phyloP scores from a whole-genome alignment of 106 monocot genomes.

The Phalaenopsis aphrodite region DNA sequence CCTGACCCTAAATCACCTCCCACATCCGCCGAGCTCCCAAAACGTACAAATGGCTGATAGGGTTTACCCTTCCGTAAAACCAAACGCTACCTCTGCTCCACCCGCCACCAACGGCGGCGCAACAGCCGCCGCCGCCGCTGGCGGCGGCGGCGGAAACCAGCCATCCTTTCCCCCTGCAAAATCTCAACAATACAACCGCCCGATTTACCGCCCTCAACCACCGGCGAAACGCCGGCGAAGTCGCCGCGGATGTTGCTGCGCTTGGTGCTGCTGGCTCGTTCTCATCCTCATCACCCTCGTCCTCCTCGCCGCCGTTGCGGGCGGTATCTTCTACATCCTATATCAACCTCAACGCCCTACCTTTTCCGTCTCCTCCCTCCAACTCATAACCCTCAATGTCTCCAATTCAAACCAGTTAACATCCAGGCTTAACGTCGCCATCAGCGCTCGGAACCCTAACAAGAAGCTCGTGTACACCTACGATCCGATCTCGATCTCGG shows the following conservation, averaged over 20 bases:
- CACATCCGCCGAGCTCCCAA: not conserved
- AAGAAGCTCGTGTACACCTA: slow-evolving; percentile 41
- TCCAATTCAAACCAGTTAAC: slow-evolving; percentile 17
- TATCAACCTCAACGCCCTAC: slow-evolving; percentile 45
- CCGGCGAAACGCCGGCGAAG: slow-evolving; percentile 19
- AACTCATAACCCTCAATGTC: slow-evolving; percentile 38
- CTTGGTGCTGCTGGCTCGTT: slow-evolving; percentile 34
- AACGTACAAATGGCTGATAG: slow-evolving; percentile 28
- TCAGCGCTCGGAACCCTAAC: slow-evolving; percentile 57
- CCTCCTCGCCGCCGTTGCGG: slow-evolving; percentile 53
- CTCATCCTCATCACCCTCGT: slow-evolving; percentile 37
- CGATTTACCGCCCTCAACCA: slow-evolving; percentile 12
- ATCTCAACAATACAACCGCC: slow-evolving; percentile 39
- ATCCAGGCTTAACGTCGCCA: slow-evolving; percentile 28
- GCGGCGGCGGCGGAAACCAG: not conserved
- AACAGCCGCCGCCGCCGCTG: not conserved
- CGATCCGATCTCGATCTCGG: slow-evolving; percentile 34
- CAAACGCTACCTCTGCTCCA: slow-evolving; percentile 14
- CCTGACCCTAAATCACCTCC: not conserved
- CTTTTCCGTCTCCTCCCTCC: slow-evolving; percentile 44
- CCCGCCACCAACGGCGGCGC: slow-evolving; percentile 1
- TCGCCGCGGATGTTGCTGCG: slow-evolving; percentile 32
- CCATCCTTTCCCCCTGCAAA: slow-evolving; percentile 36
- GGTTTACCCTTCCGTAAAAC: slow-evolving; percentile 44
- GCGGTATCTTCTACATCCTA: slow-evolving; percentile 50